These are phyloP conservation scores for Lathyrus aphaca DNA, from an alignment of 306 rosid genomes.

Conservation along the genomic window DNA sequence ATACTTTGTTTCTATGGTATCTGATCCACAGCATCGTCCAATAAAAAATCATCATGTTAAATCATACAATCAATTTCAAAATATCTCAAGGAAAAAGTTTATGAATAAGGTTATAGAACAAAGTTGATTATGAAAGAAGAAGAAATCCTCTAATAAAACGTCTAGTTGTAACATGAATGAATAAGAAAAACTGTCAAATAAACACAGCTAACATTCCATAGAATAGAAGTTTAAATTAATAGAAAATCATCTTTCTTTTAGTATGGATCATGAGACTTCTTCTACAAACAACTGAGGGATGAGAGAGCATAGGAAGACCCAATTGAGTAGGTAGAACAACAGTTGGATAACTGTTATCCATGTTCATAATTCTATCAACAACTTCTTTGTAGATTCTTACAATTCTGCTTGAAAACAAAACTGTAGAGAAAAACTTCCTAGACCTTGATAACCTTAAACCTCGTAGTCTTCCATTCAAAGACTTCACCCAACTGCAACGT, in stretches of 20 bases:
- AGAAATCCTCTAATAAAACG: no score
- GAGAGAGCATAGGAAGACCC: slow-evolving; percentile 75
- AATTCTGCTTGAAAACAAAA: slow-evolving; percentile 50
- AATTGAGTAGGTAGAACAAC: slow-evolving; percentile 60
- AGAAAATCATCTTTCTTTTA: slow-evolving; percentile 33
- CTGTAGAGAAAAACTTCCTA: slow-evolving; percentile 53
- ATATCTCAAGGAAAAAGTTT: no score
- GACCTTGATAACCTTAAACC: slow-evolving; percentile 56
- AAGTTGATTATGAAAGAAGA: no score
- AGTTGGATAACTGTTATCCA: slow-evolving; percentile 48
- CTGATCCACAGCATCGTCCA: no score
- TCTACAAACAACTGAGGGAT: slow-evolving; percentile 47
- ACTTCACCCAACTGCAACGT: slow-evolving; percentile 57
- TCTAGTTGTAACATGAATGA: background rate
- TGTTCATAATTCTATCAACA: slow-evolving; percentile 46
- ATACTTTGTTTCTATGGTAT: no score
- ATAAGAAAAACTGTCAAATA: background rate
- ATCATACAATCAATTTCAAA: no score
- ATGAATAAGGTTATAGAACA: no score
- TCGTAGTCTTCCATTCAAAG: slow-evolving; percentile 53
- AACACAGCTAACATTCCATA: background rate
- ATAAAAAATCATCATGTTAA: no score
- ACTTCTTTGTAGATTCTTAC: slow-evolving; percentile 53
- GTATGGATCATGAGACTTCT: slow-evolving; percentile 25
- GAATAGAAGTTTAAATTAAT: background rate